phyloP scores from a whole-genome alignment of 768 basidiomycete genomes.

The Peribolospora baueri region DNA sequence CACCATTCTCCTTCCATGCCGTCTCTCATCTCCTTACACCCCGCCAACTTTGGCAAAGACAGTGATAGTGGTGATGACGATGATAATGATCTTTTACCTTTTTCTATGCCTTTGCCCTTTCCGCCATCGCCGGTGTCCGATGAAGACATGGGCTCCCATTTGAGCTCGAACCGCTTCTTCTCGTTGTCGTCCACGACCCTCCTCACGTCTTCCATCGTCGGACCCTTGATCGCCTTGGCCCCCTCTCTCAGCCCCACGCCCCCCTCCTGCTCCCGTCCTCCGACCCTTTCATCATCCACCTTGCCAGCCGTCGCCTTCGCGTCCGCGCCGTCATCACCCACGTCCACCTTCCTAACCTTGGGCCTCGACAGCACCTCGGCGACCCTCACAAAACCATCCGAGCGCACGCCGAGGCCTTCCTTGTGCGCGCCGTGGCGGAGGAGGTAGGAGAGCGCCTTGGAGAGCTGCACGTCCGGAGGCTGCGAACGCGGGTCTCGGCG shows the following conservation, averaged over 20 bases:
- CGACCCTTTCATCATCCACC: too few species aligned
- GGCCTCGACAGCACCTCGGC: slow-evolving; percentile 52
- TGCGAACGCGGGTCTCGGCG: neutral
- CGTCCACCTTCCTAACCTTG: slow-evolving; percentile 36
- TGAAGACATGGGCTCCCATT: slow-evolving; percentile 24
- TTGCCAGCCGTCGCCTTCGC: too few species aligned
- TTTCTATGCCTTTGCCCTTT: too few species aligned
- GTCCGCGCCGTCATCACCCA: slow-evolving; percentile 9
- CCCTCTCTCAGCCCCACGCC: neutral
- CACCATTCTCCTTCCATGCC: slow-evolving; percentile 35
- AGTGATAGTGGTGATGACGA: neutral
- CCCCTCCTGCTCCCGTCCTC: slow-evolving; percentile 4
- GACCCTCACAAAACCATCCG: slow-evolving; percentile 67
- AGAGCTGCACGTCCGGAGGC: slow-evolving; percentile 37
- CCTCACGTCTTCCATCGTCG: too few species aligned
- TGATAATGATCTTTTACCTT: too few species aligned
- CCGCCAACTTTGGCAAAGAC: neutral
- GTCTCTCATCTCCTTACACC: slow-evolving; percentile 10
- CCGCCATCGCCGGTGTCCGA: neutral
- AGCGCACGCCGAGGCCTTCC: slow-evolving; percentile 47
- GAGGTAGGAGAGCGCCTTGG: slow-evolving; percentile 72
- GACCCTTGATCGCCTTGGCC: neutral
- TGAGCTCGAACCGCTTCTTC: slow-evolving; percentile 40
- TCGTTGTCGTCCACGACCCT: slow-evolving; percentile 39
- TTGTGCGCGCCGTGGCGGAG: slow-evolving; percentile 69